Evolutionary conservation across 208 protist genomes (phyloP).

Genomic region (Leishmania braziliensis): DNA sequence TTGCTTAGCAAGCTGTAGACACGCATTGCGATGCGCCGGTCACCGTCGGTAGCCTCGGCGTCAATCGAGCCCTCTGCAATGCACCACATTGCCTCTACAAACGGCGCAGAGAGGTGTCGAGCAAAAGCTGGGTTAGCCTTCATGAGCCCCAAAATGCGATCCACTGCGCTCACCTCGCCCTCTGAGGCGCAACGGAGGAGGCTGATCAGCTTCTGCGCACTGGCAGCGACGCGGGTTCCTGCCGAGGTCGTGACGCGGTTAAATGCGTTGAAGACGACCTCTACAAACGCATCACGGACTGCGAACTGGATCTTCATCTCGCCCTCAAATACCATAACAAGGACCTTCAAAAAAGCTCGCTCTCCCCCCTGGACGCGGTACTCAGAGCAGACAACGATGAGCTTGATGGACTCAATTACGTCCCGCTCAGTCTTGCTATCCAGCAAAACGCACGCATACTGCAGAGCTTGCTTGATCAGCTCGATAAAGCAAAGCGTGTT

Average conservation of each 20-base stretch:
- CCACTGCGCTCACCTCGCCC: conserved; percentile 86
- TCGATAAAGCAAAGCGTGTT: conserved; percentile 70
- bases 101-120: conserved; percentile 62
- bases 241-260: conserved; percentile 55
- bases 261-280: conserved; percentile 84
- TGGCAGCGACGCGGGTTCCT: conserved; percentile 60
- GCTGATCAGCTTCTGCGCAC: conserved; percentile 79
- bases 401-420: conserved; percentile 86
- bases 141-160: conserved; percentile 79
- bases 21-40: conserved; percentile 85
- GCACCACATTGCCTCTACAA: conserved; percentile 87
- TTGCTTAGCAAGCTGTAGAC: conserved; percentile 86
- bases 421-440: conserved; percentile 88
- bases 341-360: conserved; percentile 70
- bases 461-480: conserved; percentile 67
- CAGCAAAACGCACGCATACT: conserved; percentile 65
- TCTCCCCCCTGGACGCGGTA: conserved; percentile 74
- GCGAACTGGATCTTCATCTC: conserved; percentile 90
- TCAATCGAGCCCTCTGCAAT: conserved; percentile 82
- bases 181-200: conserved; percentile 72
- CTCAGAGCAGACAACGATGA: conserved; percentile 82
- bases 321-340: conserved; percentile 88
- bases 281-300: conserved; percentile 86
- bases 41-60: conserved; percentile 42
- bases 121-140: conserved; percentile 62